phyloP scores from a whole-genome alignment of 176 grass and related monocot species.

The Canna indica region DNA sequence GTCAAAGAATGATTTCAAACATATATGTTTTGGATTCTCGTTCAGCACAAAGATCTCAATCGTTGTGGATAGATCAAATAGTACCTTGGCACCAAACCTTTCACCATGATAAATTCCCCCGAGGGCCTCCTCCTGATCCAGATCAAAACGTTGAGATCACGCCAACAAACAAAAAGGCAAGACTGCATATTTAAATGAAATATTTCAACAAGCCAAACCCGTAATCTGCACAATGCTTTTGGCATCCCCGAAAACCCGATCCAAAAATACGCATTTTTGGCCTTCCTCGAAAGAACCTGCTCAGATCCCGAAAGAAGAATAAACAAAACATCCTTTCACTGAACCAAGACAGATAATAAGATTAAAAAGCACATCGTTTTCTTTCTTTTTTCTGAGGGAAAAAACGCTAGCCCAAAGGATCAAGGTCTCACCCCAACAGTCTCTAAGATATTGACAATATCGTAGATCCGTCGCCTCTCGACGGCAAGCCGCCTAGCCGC shows the following conservation, averaged over 20 bases:
- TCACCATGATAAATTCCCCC: slow-evolving; percentile 28
- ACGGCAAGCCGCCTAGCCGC: slow-evolving; percentile 63
- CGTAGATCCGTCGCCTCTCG: slow-evolving; percentile 95
- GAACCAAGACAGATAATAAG: neutral
- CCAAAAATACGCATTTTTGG: slow-evolving; percentile 76
- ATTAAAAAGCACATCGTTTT: neutral
- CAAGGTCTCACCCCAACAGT: slow-evolving; percentile 66
- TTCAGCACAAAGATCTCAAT: neutral
- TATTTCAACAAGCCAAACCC: slow-evolving; percentile 28
- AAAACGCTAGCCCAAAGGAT: neutral
- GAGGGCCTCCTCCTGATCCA: slow-evolving; percentile 45
- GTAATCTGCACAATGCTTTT: slow-evolving; percentile 50
- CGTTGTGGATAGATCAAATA: slow-evolving; percentile 18
- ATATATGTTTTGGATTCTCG: neutral
- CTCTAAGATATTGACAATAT: slow-evolving; percentile 95
- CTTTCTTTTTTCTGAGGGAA: slow-evolving; percentile 3
- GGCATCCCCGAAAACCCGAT: slow-evolving; percentile 73
- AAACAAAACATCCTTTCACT: neutral
- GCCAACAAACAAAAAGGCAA: neutral
- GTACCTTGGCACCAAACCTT: slow-evolving; percentile 27
- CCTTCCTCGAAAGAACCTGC: slow-evolving; percentile 73
- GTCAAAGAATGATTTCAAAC: neutral
- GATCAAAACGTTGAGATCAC: neutral
- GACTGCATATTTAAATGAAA: neutral
- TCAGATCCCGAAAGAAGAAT: neutral